phyloP scores from a whole-genome alignment of 2,329 filamentous ascomycete genomes.

The Ceratocystis albifundus region DNA sequence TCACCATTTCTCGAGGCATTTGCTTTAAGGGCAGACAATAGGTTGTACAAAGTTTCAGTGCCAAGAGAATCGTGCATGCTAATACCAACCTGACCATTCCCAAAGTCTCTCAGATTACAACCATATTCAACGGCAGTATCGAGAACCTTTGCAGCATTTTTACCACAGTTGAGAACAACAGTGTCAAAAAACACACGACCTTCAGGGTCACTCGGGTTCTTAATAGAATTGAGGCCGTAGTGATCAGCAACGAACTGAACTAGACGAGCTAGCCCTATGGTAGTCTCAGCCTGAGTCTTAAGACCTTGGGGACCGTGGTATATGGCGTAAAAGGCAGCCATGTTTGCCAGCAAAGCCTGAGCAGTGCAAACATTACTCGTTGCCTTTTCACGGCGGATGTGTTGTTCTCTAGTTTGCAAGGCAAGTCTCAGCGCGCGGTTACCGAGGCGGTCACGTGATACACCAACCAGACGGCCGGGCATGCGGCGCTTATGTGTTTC shows the following conservation, averaged over 20 bases:
- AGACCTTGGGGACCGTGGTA: constrained; percentile 84
- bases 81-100: constrained; percentile 29
- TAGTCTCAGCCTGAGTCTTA: constrained; percentile 68
- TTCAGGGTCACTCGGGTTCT: constrained; percentile 44
- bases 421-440: constrained; percentile 71
- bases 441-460: constrained; percentile 82
- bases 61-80: constrained; percentile 28
- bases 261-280: constrained; percentile 58
- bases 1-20: constrained; percentile 28
- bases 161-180: constrained; percentile 50
- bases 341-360: constrained; percentile 86
- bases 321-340: constrained; percentile 87
- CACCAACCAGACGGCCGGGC: constrained; percentile 76
- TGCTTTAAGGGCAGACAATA: constrained; percentile 30
- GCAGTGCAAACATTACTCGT: constrained; percentile 97
- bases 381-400: constrained; percentile 90
- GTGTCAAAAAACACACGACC: constrained; percentile 65
- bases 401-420: constrained; percentile 87
- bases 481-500: constrained; percentile 93
- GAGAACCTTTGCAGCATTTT: constrained; percentile 33
- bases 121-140: constrained; percentile 17
- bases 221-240: constrained; percentile 52
- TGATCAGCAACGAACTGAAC: constrained; percentile 53
- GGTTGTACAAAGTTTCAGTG: constrained; percentile 38
- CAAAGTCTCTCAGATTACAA: constrained; percentile 28